Conservation (phyloP, 192 early-diverging fungal genomes). For the Cetraspora pellucida region DNA sequence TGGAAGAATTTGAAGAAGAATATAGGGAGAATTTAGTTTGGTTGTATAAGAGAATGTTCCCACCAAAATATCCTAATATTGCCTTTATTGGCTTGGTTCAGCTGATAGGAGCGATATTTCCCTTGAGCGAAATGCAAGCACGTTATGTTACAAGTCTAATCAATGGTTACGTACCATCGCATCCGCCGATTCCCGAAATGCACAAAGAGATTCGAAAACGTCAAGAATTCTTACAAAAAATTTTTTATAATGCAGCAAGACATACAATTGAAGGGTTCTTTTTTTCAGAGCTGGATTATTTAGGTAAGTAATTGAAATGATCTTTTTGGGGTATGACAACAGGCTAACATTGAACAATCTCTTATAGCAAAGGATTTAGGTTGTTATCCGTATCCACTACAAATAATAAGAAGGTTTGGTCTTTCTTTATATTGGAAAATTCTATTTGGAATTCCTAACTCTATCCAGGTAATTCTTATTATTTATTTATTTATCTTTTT, state of each 20-base stretch:
- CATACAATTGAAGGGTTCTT: constrained; percentile 59
- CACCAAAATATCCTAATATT: constrained; percentile 52
- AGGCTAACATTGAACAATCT: too few relatives aligned
- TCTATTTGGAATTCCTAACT: constrained; percentile 39
- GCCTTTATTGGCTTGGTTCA: constrained; percentile 63
- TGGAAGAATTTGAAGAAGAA: constrained; percentile 37
- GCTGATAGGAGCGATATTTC: constrained; percentile 56
- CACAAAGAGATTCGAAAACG: constrained; percentile 44
- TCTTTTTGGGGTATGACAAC: too few relatives aligned
- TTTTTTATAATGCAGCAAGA: constrained; percentile 42
- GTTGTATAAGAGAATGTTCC: constrained; percentile 61
- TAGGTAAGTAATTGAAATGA: constrained; percentile 26
- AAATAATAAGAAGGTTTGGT: constrained; percentile 38
- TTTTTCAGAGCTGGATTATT: constrained; percentile 45
- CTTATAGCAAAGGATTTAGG: constrained; percentile 40
- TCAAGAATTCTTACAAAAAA: constrained; percentile 27
- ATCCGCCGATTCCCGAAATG: constrained; percentile 52
- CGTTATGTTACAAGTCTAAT: constrained; percentile 52
- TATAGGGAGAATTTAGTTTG: constrained; percentile 48
- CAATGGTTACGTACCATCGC: constrained; percentile 36
- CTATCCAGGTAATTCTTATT: constrained; percentile 23
- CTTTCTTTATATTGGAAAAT: constrained; percentile 15
- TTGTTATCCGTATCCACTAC: constrained; percentile 47
- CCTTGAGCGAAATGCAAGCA: constrained; percentile 55
- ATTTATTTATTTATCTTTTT: not conserved